Evolutionary conservation across 257 asterid species (phyloP).

Genomic region (Ligustrum vulgare): DNA sequence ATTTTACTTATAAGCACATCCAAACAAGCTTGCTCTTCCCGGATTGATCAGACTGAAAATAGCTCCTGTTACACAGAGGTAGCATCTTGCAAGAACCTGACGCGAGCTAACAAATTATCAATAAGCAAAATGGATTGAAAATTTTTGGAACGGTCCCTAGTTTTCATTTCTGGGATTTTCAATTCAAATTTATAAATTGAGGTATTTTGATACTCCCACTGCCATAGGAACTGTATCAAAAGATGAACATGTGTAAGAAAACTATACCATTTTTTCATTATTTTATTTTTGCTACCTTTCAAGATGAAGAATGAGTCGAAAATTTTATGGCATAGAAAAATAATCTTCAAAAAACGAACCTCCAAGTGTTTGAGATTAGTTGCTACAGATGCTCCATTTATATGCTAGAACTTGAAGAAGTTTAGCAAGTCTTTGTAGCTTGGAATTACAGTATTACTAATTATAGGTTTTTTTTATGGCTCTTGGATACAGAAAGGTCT

Average conservation of each 20-base stretch:
- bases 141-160: neutral
- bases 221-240: neutral
- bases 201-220: neutral
- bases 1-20: no score
- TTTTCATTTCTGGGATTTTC: neutral
- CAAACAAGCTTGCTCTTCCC: slow-evolving; percentile 38
- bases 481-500: slow-evolving; percentile 43
- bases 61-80: slow-evolving; percentile 44
- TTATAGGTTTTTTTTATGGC: slow-evolving; percentile 28
- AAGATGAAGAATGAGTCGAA: neutral
- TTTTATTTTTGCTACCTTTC: no score
- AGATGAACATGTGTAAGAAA: neutral
- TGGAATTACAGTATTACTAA: slow-evolving; percentile 26
- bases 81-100: slow-evolving; percentile 45
- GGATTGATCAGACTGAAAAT: slow-evolving; percentile 32
- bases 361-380: slow-evolving; percentile 38
- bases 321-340: neutral
- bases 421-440: slow-evolving; percentile 27
- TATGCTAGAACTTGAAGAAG: slow-evolving; percentile 3
- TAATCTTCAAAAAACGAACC: slow-evolving; percentile 21
- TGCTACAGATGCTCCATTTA: slow-evolving; percentile 11
- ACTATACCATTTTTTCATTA: neutral
- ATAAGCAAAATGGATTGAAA: neutral
- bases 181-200: neutral
- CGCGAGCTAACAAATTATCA: neutral